Evolutionary conservation across 192 early-diverging fungal species (phyloP).

Genomic region (Cetraspora pellucida): DNA sequence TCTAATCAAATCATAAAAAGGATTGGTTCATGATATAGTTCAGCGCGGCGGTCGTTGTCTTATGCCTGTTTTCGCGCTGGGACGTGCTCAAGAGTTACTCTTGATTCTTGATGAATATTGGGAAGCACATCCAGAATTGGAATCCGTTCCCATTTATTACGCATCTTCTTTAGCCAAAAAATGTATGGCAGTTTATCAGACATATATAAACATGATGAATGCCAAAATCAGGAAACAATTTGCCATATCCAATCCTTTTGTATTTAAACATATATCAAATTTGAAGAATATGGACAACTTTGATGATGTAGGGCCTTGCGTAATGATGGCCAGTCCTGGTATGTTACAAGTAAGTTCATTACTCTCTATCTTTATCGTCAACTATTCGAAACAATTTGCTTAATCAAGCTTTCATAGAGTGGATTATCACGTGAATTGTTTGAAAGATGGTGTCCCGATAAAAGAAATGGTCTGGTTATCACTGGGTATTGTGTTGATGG

Average conservation of each 20-base stretch:
- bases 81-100: constrained; percentile 94
- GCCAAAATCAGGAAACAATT: constrained; percentile 88
- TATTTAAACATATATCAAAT: constrained; percentile 94
- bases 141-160: constrained; percentile 94
- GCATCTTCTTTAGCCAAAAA: constrained; percentile 93
- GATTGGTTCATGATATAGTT: constrained; percentile 82
- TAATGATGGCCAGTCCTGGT: constrained; percentile 98
- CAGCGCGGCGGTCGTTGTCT: constrained; percentile 87
- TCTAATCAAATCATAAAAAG: constrained; percentile 25
- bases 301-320: constrained; percentile 95
- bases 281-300: constrained; percentile 83
- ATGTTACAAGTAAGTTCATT: constrained; percentile 81
- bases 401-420: constrained; percentile 51
- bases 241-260: constrained; percentile 88
- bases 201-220: constrained; percentile 99
- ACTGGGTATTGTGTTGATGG: constrained; percentile 98
- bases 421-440: constrained; percentile 94
- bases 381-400: neutral
- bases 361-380: neutral
- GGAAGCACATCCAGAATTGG: constrained; percentile 84
- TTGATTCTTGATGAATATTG: constrained; percentile 98
- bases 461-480: constrained; percentile 90
- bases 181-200: constrained; percentile 96
- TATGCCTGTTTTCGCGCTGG: constrained; percentile 96
- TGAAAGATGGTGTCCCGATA: constrained; percentile 93